Percentiles rank a stretch among this genome's conserved stretches.
Evolutionary conservation across 2,329 filamentous ascomycete genomes (phyloP).

Genomic region (Dactylellina haptotyla): DNA sequence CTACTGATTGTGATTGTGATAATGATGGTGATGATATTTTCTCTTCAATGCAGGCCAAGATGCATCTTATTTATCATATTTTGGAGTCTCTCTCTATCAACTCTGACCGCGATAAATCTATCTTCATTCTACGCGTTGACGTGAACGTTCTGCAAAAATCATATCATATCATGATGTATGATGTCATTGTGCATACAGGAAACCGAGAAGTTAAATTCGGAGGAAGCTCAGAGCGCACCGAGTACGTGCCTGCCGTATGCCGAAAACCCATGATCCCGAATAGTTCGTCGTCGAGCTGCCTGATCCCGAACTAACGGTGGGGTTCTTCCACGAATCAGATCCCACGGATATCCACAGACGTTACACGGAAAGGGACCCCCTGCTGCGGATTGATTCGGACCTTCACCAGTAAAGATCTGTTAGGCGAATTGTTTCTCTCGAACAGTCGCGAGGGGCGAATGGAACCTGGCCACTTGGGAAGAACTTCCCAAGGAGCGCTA

Average conservation of each 20-base stretch:
- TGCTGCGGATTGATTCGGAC: slow-evolving; percentile 6
- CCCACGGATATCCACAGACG: background rate
- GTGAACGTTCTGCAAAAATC: background rate
- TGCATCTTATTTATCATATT: slow-evolving; percentile 26
- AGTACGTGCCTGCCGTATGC: slow-evolving; percentile 1
- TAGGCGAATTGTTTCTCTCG: background rate
- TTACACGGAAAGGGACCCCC: background rate
- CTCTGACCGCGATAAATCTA: background rate
- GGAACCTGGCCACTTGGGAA: too few species aligned
- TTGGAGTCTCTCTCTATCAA: background rate
- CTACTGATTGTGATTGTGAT: slow-evolving; percentile 12
- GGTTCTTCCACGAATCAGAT: slow-evolving; percentile 28
- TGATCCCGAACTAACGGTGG: background rate
- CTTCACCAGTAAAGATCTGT: background rate
- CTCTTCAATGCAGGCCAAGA: slow-evolving; percentile 2
- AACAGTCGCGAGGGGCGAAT: slow-evolving; percentile 15
- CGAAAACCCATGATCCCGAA: slow-evolving; percentile 3
- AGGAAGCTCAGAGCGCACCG: slow-evolving; percentile 8
- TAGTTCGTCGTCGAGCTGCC: background rate
- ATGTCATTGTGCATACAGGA: slow-evolving; percentile 27
- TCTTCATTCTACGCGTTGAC: background rate
- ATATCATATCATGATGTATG: slow-evolving; percentile 5
- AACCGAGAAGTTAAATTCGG: background rate
- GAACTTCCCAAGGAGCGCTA: background rate
- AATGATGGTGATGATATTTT: slow-evolving; percentile 27